Evolutionary conservation across 139 green algal genomes (phyloP).

Genomic region (Volvox reticuliferus): DNA sequence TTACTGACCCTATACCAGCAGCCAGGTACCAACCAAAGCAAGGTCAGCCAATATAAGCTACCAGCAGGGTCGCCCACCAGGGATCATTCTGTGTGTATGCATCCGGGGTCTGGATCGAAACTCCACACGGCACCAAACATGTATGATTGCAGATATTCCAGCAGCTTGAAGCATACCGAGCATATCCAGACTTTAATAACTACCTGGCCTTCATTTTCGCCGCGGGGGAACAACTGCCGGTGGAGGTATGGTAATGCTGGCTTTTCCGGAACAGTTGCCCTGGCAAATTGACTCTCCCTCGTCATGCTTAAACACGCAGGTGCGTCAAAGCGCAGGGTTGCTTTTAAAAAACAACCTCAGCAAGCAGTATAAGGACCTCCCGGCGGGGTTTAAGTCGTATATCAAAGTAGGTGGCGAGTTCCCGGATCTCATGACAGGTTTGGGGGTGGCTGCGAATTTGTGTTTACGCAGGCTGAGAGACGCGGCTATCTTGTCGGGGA

Average conservation of each 20-base stretch:
- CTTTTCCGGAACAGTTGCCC: background rate
- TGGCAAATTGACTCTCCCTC: too few species aligned
- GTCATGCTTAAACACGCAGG: constrained; percentile 58
- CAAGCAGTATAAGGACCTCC: constrained; percentile 68
- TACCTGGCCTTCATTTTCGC: constrained; percentile 95
- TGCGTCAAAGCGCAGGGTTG: constrained; percentile 93
- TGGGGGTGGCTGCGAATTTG: too few species aligned
- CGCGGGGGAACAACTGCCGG: constrained; percentile 70
- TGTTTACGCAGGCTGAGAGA: too few species aligned
- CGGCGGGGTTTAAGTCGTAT: constrained; percentile 73
- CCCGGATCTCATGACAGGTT: too few species aligned
- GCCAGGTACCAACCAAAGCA: constrained; percentile 86
- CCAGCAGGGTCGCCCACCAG: background rate
- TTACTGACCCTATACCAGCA: constrained; percentile 85
- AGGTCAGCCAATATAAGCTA: constrained; percentile 60
- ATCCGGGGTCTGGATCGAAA: background rate
- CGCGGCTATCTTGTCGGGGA: too few species aligned
- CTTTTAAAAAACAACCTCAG: constrained; percentile 97
- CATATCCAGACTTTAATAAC: constrained; percentile 94
- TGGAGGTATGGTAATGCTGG: constrained; percentile 69
- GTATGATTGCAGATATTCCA: constrained; percentile 80
- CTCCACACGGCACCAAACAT: background rate
- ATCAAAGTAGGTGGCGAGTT: constrained; percentile 77
- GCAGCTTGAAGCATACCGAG: constrained; percentile 84
- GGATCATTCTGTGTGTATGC: background rate